Conservation (phyloP, 441 rosid species). For the Gossypium schwendimanii region DNA sequence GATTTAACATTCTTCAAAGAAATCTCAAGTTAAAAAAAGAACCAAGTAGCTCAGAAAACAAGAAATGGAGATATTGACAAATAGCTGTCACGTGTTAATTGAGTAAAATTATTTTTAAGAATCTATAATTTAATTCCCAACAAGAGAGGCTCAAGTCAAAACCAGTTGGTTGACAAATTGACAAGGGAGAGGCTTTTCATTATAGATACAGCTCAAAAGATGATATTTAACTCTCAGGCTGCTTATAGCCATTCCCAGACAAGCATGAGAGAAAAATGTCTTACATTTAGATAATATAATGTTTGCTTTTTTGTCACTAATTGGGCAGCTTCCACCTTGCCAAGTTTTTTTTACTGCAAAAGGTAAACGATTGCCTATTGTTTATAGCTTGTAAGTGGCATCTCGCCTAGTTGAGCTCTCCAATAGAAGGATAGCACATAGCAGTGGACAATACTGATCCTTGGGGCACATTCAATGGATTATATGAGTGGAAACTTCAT, state of each 20-base stretch:
- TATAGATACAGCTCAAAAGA: constrained; percentile 8
- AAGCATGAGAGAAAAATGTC: neutral
- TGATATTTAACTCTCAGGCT: constrained; percentile 10
- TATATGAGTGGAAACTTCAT: constrained; percentile 17
- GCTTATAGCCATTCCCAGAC: constrained; percentile 8
- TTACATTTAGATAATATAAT: neutral
- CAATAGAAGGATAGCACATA: neutral
- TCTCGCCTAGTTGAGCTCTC: constrained; percentile 5
- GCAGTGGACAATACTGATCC: neutral
- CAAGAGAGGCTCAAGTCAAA: constrained; percentile 15
- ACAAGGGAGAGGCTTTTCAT: neutral
- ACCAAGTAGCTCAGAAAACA: neutral
- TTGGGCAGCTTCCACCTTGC: neutral
- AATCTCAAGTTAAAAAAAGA: neutral
- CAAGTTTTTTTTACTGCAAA: constrained; percentile 5
- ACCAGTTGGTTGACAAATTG: constrained; percentile 11
- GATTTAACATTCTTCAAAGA: constrained; percentile 2
- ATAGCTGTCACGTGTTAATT: neutral
- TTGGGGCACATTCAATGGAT: neutral
- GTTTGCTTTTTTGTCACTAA: neutral
- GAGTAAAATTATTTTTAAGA: neutral
- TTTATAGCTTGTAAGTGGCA: neutral
- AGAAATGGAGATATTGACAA: neutral
- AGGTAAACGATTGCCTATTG: neutral
- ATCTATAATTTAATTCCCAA: neutral